phyloP scores from a whole-genome alignment of 179 eudicot genomes.

The Silene coronaria region DNA sequence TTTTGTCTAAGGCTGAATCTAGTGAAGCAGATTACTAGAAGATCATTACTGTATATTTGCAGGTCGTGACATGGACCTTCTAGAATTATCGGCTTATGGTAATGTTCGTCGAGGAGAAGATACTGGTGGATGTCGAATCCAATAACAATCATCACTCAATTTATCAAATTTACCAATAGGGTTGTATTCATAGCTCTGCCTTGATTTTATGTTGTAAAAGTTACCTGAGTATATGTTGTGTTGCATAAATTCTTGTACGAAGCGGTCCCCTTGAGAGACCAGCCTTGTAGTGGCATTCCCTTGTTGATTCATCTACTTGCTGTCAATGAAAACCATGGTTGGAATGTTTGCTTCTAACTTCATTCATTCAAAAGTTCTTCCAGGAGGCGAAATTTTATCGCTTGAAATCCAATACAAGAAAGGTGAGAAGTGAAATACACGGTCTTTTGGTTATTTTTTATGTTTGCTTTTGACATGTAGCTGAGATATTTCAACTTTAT shows the following conservation, averaged over 20 bases:
- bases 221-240: neutral
- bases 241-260: neutral
- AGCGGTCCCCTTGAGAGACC: neutral
- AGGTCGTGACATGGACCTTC: slow-evolving; percentile 88
- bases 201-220: neutral
- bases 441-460: no score
- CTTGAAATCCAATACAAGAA: no score
- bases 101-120: slow-evolving; percentile 75
- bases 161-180: neutral
- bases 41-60: slow-evolving; percentile 18
- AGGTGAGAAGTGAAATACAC: no score
- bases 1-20: neutral
- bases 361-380: no score
- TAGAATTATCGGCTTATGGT: slow-evolving; percentile 77
- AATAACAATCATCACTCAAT: slow-evolving; percentile 25
- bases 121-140: slow-evolving; percentile 84
- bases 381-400: no score
- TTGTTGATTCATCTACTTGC: no score
- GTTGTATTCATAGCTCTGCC: neutral
- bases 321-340: no score
- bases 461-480: no score
- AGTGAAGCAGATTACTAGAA: neutral
- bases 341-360: no score
- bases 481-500: no score
- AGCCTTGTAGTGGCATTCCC: neutral